Conservation (phyloP, 163 green algal genomes). For the Scenedesmus sp. region DNA sequence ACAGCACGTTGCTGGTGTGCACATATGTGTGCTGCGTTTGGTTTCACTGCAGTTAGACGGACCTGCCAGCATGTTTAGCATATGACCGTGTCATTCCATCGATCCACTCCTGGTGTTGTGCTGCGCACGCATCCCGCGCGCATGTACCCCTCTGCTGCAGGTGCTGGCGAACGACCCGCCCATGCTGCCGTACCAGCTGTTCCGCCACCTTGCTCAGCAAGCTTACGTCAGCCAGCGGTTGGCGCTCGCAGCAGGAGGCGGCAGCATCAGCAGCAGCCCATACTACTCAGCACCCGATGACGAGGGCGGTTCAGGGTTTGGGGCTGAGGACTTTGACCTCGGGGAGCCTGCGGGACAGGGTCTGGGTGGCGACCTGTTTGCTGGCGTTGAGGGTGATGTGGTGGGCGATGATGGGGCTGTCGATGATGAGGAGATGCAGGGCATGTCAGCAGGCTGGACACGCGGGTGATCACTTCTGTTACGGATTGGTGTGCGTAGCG, state of each 20-base stretch:
- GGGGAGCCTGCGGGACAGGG: not conserved
- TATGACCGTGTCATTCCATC: no score
- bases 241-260: not conserved
- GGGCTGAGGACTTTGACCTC: conserved; percentile 33
- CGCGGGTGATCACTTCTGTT: not conserved
- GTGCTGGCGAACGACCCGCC: conserved; percentile 16
- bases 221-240: not conserved
- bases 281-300: conserved; percentile 21
- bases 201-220: conserved; percentile 28
- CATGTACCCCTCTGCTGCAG: not conserved
- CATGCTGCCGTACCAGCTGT: conserved; percentile 46
- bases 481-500: no score
- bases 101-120: not conserved
- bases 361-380: conserved; percentile 11
- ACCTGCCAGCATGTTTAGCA: no score
- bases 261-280: conserved; percentile 5
- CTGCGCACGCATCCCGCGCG: not conserved
- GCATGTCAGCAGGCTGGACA: conserved; percentile 30
- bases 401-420: conserved; percentile 13
- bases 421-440: conserved; percentile 46
- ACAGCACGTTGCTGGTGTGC: no score
- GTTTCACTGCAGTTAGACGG: no score
- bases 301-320: not conserved
- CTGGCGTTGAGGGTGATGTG: not conserved
- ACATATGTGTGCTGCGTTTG: no score